Evolutionary conservation across 2,329 filamentous ascomycete species (phyloP).

Genomic region (Colletotrichum karsti): DNA sequence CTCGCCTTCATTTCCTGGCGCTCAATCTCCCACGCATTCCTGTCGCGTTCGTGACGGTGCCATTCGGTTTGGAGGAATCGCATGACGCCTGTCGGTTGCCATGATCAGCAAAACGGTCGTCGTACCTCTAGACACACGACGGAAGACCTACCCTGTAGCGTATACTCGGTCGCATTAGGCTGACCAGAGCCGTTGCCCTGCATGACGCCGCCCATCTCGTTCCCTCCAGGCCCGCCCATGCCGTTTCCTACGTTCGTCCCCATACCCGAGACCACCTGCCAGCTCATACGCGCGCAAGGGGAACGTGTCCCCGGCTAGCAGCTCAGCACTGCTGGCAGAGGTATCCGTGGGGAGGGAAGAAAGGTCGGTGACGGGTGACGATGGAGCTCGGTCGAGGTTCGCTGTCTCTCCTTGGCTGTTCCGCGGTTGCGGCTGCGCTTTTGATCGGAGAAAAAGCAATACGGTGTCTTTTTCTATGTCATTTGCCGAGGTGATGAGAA

Average conservation of each 20-base stretch:
- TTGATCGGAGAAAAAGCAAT: not conserved
- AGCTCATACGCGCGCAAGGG: conserved; percentile 40
- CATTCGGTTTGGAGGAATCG: conserved; percentile 99
- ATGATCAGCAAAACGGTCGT: not conserved
- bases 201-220: conserved; percentile 56
- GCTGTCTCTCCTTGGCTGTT: not conserved
- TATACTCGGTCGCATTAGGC: conserved; percentile 69
- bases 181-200: conserved; percentile 56
- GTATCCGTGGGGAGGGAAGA: not conserved
- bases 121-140: not conserved
- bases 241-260: conserved; percentile 49
- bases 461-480: not conserved
- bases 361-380: not conserved
- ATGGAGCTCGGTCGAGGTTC: not conserved
- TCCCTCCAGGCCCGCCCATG: conserved; percentile 44
- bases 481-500: not conserved
- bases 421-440: conserved; percentile 5
- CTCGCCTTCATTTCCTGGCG: conserved; percentile 98
- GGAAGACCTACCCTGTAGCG: conserved; percentile 58
- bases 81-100: conserved; percentile 79
- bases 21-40: conserved; percentile 99
- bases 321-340: not conserved
- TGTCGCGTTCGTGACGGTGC: conserved; percentile 97
- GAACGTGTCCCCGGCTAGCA: conserved; percentile 23
- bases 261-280: conserved; percentile 48